Base-by-base conservation (phyloP, 331 rosid genomes). In the Prunus yedoensis region DNA sequence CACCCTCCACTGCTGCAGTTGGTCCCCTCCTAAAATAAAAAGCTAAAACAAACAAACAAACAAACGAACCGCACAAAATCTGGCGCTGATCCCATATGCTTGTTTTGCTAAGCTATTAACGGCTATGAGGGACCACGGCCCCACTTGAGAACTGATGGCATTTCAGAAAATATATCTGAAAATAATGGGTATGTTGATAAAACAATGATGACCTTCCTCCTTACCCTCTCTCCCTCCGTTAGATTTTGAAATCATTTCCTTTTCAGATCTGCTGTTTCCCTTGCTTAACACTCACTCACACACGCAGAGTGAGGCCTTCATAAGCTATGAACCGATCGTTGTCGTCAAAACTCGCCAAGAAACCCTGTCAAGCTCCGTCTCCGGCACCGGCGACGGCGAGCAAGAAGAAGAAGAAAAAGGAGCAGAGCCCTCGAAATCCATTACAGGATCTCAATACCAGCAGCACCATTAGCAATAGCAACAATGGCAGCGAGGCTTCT, bases 361-460 rank as follows among this genome's bases (percentile, higher is more conserved):
- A 86, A 76, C 78, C 84, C 30, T 66, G 81, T 57, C 76, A 84
- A 70, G 70, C 79, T 11, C 73, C 75, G 15, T 6, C 43, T 38
- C 70, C 79, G 15, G 80, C 88, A 66, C 81, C 73, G 21, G 45
- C 68, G 4, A 23, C 77, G n/a, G 68, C 38, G 50, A 56, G 17
- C 46, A 52, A 23, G 75, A 69, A 68, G 57, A 62, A 70, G 23
- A 70, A 69, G 46, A 41, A 43, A 17, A 41, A 74, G 38, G 28
- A 47, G 28, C 68, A 61, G 66, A 82, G 84, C 49, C 83, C 75
- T 56, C 80, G 81, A 62, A 82, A 79, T 76, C 93, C 89, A 11
- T 87, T 88, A 61, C 89, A 83, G 80, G 85, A 86, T 83, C 78
- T 85, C 14, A 84, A 88, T 67, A 87, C 76, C 63, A 71, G 78